A percentile compares a stretch with the other conserved stretches of the same genome.
These are phyloP conservation scores for Naganishia cerealis DNA, from an alignment of 1,284 basidiomycete species.

Conservation along the genomic window DNA sequence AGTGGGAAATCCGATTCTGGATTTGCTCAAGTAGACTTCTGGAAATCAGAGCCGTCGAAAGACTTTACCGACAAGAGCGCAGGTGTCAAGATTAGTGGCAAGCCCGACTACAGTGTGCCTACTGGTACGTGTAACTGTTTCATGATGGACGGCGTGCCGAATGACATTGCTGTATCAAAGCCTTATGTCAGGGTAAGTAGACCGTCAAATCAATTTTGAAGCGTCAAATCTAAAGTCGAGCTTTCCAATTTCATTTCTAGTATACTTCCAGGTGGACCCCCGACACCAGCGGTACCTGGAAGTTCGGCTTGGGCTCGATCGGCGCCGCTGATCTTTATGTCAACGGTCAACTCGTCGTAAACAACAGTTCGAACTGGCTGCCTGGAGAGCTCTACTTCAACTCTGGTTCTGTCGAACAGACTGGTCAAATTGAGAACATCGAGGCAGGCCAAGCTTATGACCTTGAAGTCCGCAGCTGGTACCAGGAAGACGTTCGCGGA, in stretches of 20 bases:
- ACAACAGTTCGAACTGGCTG: slow-evolving; percentile 63
- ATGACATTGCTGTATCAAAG: slow-evolving; percentile 9
- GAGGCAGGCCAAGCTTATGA: slow-evolving; percentile 31
- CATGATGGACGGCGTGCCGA: slow-evolving; percentile 36
- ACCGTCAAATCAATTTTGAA: not conserved
- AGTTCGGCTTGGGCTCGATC: slow-evolving; percentile 57
- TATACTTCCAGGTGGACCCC: slow-evolving; percentile 33
- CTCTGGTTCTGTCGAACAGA: slow-evolving; percentile 57
- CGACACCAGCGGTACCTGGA: slow-evolving; percentile 54
- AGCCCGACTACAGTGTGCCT: slow-evolving; percentile 24
- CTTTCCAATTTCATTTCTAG: not conserved
- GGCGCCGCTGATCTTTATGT: slow-evolving; percentile 54
- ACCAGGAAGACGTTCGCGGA: slow-evolving; percentile 26
- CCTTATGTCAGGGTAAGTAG: slow-evolving; percentile 33
- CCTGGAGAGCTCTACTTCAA: slow-evolving; percentile 39
- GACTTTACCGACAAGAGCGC: slow-evolving; percentile 31
- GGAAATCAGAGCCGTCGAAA: slow-evolving; percentile 29
- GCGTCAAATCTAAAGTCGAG: no score
- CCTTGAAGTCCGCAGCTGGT: slow-evolving; percentile 34
- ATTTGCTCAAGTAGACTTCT: slow-evolving; percentile 34
- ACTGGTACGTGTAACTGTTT: slow-evolving; percentile 33
- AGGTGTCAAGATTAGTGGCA: slow-evolving; percentile 20
- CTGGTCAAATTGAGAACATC: slow-evolving; percentile 33
- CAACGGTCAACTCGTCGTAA: slow-evolving; percentile 63
- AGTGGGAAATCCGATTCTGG: slow-evolving; percentile 19